A percentile compares a stretch with the other conserved stretches of the same genome.
These are phyloP conservation scores for Euptelea pleiosperma DNA, from an alignment of 164 flowering plant genomes.

Conservation along the genomic window DNA sequence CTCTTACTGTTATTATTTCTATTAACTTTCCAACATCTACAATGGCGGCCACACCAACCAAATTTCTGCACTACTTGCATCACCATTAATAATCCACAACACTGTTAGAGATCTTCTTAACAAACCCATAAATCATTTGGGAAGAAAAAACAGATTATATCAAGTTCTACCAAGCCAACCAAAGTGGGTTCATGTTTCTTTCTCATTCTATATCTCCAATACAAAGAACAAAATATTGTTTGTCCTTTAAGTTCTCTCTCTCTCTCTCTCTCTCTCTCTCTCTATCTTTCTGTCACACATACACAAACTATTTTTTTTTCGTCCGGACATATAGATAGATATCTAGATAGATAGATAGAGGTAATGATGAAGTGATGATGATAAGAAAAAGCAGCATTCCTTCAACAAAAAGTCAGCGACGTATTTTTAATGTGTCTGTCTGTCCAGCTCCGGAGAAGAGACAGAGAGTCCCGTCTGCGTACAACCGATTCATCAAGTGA, in stretches of 20 bases:
- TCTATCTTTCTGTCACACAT: not conserved
- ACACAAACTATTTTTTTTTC: too few relatives aligned
- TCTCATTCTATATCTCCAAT: not conserved
- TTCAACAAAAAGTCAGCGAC: constrained; percentile 24
- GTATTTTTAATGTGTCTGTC: constrained; percentile 29
- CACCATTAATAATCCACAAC: too few relatives aligned
- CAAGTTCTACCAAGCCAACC: not conserved
- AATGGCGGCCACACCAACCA: too few relatives aligned
- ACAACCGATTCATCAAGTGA: constrained; percentile 98
- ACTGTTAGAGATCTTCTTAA: too few relatives aligned
- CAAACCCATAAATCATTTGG: too few relatives aligned
- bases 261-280: not conserved
- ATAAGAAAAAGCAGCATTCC: constrained; percentile 5
- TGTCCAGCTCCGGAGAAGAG: constrained; percentile 95
- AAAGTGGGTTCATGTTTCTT: not conserved
- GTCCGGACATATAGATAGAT: constrained; percentile 9
- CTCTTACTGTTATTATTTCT: too few relatives aligned
- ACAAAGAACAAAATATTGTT: too few relatives aligned
- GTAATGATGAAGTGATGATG: constrained; percentile 45
- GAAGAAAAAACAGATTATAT: too few relatives aligned
- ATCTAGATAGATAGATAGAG: constrained; percentile 18
- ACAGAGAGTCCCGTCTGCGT: constrained; percentile 99
- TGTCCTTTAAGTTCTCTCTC: not conserved
- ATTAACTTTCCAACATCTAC: too few relatives aligned
- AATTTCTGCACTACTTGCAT: too few relatives aligned